Conservation (phyloP, 2,329 filamentous ascomycete genomes). For the Paecilomyces variotii region DNA sequence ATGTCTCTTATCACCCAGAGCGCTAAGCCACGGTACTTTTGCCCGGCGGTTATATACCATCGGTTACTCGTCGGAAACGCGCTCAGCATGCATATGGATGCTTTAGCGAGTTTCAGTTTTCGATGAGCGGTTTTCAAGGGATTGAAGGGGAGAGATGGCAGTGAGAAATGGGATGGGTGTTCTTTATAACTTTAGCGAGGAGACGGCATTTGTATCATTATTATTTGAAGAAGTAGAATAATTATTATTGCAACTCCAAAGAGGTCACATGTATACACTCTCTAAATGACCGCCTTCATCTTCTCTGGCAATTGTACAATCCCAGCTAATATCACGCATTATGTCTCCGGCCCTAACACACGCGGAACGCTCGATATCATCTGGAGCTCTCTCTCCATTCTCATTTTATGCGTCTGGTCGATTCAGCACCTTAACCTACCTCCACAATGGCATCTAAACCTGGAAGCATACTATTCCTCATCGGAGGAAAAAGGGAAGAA, state of each 20-base stretch:
- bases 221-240: background rate
- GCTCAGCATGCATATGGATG: background rate
- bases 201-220: background rate
- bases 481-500: background rate
- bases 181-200: background rate
- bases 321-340: background rate
- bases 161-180: background rate
- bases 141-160: background rate
- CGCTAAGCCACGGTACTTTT: background rate
- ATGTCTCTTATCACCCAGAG: background rate
- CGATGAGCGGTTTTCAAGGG: background rate
- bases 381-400: background rate
- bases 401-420: background rate
- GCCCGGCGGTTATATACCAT: background rate
- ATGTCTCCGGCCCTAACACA: background rate
- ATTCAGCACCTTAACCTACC: background rate
- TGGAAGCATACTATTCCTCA: background rate
- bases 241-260: too few species aligned
- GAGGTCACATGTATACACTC: too few species aligned
- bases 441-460: background rate
- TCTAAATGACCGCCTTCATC: background rate
- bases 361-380: background rate
- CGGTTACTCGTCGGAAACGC: background rate
- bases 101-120: background rate
- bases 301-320: background rate